phyloP scores from a whole-genome alignment of 2,329 filamentous ascomycete species.

The Lithohypha guttulata region DNA sequence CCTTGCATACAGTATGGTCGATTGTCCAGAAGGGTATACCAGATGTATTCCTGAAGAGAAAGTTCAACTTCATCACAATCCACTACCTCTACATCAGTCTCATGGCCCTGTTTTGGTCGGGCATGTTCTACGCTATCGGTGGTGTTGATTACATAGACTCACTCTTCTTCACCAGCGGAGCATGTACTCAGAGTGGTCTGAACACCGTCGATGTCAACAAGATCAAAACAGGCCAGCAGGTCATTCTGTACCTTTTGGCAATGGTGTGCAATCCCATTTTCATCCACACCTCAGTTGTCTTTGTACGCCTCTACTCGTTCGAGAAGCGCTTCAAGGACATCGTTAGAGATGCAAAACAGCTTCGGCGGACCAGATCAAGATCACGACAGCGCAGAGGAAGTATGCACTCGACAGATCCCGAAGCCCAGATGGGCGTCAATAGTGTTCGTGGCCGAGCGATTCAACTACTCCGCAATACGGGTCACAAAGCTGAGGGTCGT shows the following conservation, averaged over 20 bases:
- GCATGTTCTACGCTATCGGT: constrained; percentile 60
- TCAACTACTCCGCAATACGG: constrained; percentile 22
- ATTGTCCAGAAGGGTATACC: constrained; percentile 23
- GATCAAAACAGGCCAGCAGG: constrained; percentile 61
- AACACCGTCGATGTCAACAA: constrained; percentile 63
- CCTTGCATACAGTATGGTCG: background rate
- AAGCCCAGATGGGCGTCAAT: constrained; percentile 10
- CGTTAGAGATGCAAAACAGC: constrained; percentile 58
- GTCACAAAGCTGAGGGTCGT: constrained; percentile 1
- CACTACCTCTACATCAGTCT: constrained; percentile 67
- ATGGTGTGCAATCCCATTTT: constrained; percentile 74
- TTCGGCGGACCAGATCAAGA: constrained; percentile 55
- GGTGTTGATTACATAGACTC: constrained; percentile 71
- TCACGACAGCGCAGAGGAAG: constrained; percentile 38
- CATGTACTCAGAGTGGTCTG: constrained; percentile 83
- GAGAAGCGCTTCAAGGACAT: constrained; percentile 88
- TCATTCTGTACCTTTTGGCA: constrained; percentile 59
- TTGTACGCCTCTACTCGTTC: constrained; percentile 93
- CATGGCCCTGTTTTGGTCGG: constrained; percentile 60
- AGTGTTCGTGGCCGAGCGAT: constrained; percentile 25
- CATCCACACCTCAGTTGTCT: constrained; percentile 76
- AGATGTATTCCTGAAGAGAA: constrained; percentile 27
- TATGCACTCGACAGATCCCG: constrained; percentile 32
- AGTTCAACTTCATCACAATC: constrained; percentile 36
- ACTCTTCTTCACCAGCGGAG: constrained; percentile 74